Percentiles rank a stretch among this genome's conserved stretches.
These are phyloP conservation scores for Posidonia oceanica DNA, from an alignment of 116 monocot species.

Conservation along the genomic window DNA sequence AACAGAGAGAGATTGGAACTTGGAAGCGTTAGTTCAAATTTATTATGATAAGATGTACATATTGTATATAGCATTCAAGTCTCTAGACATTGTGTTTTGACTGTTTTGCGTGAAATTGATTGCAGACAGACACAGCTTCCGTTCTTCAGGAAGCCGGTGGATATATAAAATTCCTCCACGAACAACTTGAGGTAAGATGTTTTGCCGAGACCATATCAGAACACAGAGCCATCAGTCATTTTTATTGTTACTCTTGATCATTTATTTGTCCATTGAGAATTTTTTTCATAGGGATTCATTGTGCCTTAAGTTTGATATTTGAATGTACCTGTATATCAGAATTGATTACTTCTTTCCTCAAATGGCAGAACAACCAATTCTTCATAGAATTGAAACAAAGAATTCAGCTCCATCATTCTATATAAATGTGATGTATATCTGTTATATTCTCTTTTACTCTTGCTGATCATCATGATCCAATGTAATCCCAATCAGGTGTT, in stretches of 20 bases:
- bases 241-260: neutral
- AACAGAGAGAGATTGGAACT: neutral
- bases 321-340: too few relatives aligned
- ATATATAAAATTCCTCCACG: conserved; percentile 87
- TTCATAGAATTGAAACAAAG: too few relatives aligned
- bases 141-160: conserved; percentile 66
- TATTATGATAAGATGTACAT: too few relatives aligned
- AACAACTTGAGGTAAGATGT: conserved; percentile 47
- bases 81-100: neutral
- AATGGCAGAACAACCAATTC: too few relatives aligned
- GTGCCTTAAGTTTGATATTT: too few relatives aligned
- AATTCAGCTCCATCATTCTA: too few relatives aligned
- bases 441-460: neutral
- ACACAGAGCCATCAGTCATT: neutral
- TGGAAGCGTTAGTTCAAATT: neutral
- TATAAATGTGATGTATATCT: neutral
- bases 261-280: too few relatives aligned
- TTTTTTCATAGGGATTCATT: too few relatives aligned
- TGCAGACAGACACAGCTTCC: conserved; percentile 86
- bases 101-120: too few relatives aligned
- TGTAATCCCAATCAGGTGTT: conserved; percentile 23
- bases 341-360: too few relatives aligned
- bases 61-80: too few relatives aligned
- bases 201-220: neutral
- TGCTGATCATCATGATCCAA: neutral